Evolutionary conservation across 208 protist species (phyloP), one percentile per base, ranked within the genome.

Genomic region (Crithidia fasciculata): DNA sequence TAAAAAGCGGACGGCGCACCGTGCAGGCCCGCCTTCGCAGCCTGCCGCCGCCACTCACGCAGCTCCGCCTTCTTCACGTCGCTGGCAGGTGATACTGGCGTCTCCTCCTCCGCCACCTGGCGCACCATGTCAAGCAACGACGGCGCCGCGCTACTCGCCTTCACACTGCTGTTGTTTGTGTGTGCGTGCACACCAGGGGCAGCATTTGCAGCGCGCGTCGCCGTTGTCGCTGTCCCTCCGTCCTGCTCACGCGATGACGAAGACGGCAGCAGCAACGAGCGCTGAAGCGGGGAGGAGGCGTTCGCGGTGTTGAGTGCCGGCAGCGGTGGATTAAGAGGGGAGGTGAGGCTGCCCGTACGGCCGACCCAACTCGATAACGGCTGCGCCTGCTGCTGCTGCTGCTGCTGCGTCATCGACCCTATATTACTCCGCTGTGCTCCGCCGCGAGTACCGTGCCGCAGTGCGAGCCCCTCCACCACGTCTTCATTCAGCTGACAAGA

Each of bases 11-110:
- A 10, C 8, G 62, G 41, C 5, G 62, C 40, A 37, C 71, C 62
- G 5, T 37, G 50, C 44, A 62, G n/a, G 28, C 65, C 67, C 49
- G 61, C 7, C 28, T 63, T 57, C 8, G 74, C 74, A 12, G 80
- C 80, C 52, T 85, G 75, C 41, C 74, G 62, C 0, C 80, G 45
- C 80, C 80, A 85, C 61, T 78, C 69, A 0, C 80, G 74, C 61
- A 85, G 67, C 61, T 73, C 80, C 61, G 71, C 55, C 67, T 47
- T 69, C 37, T 75, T 45, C 10, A 71, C 67, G 8, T 74, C 68
- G 8, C 6, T 44, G n/a, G 41, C 28, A 18, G 59, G 59, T 15
- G 66, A 47, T 39, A 72, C 63, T 28, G 70, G 47, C 18, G 57
- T 28, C 53, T 67, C 68, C 18, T 69, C 72, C 12, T 66, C 55